Base-by-base conservation (phyloP, 2,329 filamentous ascomycete genomes). In the Gnomoniopsis sp. region DNA sequence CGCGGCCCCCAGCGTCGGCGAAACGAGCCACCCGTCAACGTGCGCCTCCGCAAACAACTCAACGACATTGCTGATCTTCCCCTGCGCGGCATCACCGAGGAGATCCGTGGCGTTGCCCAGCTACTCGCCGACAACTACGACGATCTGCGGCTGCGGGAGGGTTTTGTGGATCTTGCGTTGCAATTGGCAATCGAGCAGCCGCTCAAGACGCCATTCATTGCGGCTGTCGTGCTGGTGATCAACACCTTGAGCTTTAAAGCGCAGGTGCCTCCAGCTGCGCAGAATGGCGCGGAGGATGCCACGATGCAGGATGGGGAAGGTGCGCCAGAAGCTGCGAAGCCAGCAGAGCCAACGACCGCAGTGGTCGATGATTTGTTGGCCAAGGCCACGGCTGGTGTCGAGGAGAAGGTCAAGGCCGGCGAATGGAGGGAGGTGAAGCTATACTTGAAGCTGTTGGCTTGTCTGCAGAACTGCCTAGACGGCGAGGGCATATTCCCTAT, bases 131-230 rank as follows among this genome's bases (percentile, higher is more conserved):
- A 96, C 48, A 89, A 96, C 73, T 89, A 89, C 70, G 92, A 96
- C n/a, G 89, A 96, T 69, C 86, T 88, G 65, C 88, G 92, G 65
- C 77, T 96, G 56, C 87, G 87, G 64, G 82, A 80, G 34, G 85
- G 81, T 53, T 96, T 96, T 71, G 79, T 90, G 64, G 84, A 88
- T 58, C 81, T 96, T 33, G 79, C 87, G 8, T 76, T 93, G 59
- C 90, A 93, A 73, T 80, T 98, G 64, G 82, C 89, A 47, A 72
- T 91, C 38, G 95, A 99, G 76, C 95, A 99, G 75, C 95, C 95
- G 1, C 88, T 99, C 73, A 98, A 98, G 79, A 96, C 92, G n/a
- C 93, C 95, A 0, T 98, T 97, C 71, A 83, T 96, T 41, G 92
- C 93, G 11, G 91, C 90, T 21, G 87, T 93, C 15, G 83, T 96